Percentiles rank a stretch among this genome's conserved stretches.
These are phyloP conservation scores for Blastocystis sp. DNA, from an alignment of 352 stramenopile genomes.

Conservation along the genomic window DNA sequence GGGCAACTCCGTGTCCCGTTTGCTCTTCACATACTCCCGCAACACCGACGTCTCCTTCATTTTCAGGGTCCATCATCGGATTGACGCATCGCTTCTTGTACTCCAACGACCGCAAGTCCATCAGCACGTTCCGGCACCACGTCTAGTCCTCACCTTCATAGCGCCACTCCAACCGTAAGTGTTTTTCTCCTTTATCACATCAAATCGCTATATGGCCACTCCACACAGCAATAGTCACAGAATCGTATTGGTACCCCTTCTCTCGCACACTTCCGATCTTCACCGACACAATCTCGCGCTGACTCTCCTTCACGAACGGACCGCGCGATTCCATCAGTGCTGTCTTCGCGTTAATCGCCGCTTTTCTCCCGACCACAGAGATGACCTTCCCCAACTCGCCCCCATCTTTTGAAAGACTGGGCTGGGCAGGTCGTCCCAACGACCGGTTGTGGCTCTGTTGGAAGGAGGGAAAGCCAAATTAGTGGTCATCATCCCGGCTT, in stretches of 20 bases:
- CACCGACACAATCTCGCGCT: not conserved
- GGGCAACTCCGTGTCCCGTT: not conserved
- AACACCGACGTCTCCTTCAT: conserved; percentile 2
- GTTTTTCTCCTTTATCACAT: not conserved
- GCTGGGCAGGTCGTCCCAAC: not conserved
- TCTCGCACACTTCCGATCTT: not conserved
- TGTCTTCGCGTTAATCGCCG: not conserved
- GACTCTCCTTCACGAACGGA: not conserved
- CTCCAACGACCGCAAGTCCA: not conserved
- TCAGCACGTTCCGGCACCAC: not conserved
- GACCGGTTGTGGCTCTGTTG: not conserved
- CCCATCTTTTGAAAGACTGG: not conserved
- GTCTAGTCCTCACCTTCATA: conserved; percentile 5
- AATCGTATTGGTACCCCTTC: not conserved
- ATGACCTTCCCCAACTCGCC: not conserved
- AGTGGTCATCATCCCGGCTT: too few species aligned
- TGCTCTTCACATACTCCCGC: not conserved
- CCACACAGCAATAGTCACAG: not conserved
- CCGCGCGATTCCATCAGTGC: not conserved
- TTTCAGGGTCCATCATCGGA: not conserved
- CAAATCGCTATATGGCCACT: conserved; percentile 23
- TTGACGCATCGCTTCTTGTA: not conserved
- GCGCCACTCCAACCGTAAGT: not conserved
- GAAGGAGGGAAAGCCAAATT: too few species aligned
- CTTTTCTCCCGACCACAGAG: not conserved